phyloP scores from a whole-genome alignment of 192 early-diverging fungal species.

The Podila epigama region DNA sequence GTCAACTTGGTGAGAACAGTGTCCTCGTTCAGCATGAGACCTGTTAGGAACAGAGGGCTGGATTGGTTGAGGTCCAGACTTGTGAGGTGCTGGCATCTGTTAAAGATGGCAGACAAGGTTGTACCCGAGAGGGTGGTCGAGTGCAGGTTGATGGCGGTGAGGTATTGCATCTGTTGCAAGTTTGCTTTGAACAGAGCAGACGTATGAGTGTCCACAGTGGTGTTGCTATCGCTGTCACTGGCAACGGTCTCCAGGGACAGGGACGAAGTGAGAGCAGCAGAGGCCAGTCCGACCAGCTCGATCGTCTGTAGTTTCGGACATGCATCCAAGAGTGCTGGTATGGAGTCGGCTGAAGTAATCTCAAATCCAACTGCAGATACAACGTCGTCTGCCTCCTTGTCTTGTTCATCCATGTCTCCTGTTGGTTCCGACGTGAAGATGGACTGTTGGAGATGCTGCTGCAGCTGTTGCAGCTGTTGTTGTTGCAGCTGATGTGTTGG shows the following conservation, averaged over 20 bases:
- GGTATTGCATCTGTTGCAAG: conserved; percentile 6
- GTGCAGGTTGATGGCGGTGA: conserved; percentile 40
- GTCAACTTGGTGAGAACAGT: conserved; percentile 5
- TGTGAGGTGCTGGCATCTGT: conserved; percentile 13
- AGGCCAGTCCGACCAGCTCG: conserved; percentile 8
- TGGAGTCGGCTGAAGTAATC: conserved; percentile 16
- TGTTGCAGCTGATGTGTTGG: no score
- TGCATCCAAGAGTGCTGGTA: conserved; percentile 20
- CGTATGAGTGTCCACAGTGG: background rate
- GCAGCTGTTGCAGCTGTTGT: no score
- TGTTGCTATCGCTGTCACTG: no score
- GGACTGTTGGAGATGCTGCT: no score
- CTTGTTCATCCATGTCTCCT: background rate
- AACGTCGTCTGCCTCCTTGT: background rate
- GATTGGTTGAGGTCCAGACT: conserved; percentile 28
- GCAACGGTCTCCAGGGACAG: no score
- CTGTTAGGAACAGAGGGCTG: conserved; percentile 20
- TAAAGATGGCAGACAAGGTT: conserved; percentile 19
- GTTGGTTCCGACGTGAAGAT: background rate
- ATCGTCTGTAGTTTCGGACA: conserved; percentile 28
- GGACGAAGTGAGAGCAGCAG: background rate
- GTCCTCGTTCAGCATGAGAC: conserved; percentile 5
- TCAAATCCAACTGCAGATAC: background rate
- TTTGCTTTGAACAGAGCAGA: background rate
- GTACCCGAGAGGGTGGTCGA: conserved; percentile 26